These are phyloP conservation scores for Carex scoparia DNA, from an alignment of 176 grass and related monocot species.

Conservation along the genomic window DNA sequence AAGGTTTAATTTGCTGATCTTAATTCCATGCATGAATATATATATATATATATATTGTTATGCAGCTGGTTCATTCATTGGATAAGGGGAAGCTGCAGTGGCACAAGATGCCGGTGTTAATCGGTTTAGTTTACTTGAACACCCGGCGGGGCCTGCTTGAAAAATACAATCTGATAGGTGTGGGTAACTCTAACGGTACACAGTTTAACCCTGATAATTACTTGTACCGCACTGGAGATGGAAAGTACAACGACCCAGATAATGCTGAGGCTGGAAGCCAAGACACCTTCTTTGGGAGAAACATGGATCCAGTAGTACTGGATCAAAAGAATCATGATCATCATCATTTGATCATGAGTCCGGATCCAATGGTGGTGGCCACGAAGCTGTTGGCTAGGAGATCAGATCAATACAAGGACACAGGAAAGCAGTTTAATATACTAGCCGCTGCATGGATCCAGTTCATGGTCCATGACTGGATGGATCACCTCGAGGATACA, in stretches of 20 bases:
- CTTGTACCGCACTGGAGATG: slow-evolving; percentile 35
- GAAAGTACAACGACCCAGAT: slow-evolving; percentile 45
- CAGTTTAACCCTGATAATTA: slow-evolving; percentile 35
- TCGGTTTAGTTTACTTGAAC: slow-evolving; percentile 43
- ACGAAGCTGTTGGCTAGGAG: slow-evolving; percentile 42
- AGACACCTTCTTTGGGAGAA: slow-evolving; percentile 52
- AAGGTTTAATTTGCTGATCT: no score
- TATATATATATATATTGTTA: no score
- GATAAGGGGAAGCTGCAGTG: slow-evolving; percentile 42
- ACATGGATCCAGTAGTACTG: slow-evolving; percentile 28
- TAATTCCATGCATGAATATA: no score
- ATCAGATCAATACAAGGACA: slow-evolving; percentile 35
- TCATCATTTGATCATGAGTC: neutral
- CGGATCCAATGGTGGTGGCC: slow-evolving; percentile 48
- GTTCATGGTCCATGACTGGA: slow-evolving; percentile 76
- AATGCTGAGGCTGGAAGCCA: slow-evolving; percentile 39
- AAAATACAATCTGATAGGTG: slow-evolving; percentile 39
- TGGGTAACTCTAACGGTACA: slow-evolving; percentile 22
- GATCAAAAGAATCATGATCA: slow-evolving; percentile 24
- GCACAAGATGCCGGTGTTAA: slow-evolving; percentile 46
- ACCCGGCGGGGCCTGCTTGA: slow-evolving; percentile 35
- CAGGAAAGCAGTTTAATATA: slow-evolving; percentile 57
- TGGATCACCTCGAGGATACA: slow-evolving; percentile 56
- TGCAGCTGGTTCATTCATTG: slow-evolving; percentile 44
- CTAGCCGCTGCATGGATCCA: slow-evolving; percentile 58